Conservation (phyloP, 345 rosid genomes). For the Durio zibethinus region DNA sequence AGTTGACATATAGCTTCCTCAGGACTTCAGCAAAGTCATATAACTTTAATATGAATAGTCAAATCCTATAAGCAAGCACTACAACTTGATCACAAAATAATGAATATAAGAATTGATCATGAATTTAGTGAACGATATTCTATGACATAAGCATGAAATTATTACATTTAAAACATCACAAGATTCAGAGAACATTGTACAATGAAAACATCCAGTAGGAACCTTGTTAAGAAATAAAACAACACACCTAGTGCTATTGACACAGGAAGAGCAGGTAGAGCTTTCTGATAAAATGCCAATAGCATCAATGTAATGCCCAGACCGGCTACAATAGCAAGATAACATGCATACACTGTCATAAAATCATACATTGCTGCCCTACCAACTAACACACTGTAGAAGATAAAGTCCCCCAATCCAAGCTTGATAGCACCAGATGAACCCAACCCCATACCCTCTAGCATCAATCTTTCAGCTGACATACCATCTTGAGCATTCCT, state of each 20-base stretch:
- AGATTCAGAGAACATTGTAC: conserved; percentile 76
- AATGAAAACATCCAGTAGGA: conserved; percentile 67
- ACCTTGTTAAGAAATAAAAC: conserved; percentile 68
- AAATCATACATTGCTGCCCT: conserved; percentile 94
- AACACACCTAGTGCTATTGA: conserved; percentile 75
- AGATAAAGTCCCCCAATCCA: conserved; percentile 91
- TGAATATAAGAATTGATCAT: conserved; percentile 13
- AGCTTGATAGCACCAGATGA: conserved; percentile 87
- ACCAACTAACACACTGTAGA: conserved; percentile 91
- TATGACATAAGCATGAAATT: not conserved
- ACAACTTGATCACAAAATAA: not conserved
- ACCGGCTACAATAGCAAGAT: conserved; percentile 90
- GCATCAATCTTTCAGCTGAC: conserved; percentile 40
- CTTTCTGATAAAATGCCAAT: conserved; percentile 80
- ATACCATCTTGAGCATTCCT: conserved; percentile 26
- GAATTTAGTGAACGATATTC: not conserved
- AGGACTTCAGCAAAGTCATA: not conserved
- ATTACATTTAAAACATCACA: conserved; percentile 59
- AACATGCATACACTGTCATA: conserved; percentile 93
- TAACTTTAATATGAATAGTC: not conserved
- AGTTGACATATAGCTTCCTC: not conserved
- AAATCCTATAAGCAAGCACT: not conserved
- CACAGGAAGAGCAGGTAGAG: conserved; percentile 91
- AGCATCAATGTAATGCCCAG: conserved; percentile 82
- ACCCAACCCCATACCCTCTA: conserved; percentile 92